These are phyloP conservation scores for Beauveria caledonica DNA, from an alignment of 2,329 filamentous ascomycete species.

Conservation along the genomic window DNA sequence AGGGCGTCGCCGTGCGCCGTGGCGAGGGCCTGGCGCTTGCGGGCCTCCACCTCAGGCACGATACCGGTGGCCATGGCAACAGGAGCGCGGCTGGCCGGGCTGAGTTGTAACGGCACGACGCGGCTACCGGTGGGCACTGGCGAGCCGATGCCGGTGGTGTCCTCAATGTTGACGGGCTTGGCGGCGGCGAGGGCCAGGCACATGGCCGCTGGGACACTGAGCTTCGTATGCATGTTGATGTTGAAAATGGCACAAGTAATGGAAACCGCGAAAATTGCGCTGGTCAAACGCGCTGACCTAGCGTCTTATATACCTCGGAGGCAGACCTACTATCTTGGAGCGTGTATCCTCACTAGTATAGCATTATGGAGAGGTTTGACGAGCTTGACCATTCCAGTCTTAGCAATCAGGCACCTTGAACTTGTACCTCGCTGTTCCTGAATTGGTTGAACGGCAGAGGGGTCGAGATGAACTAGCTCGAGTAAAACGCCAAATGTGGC, in stretches of 20 bases:
- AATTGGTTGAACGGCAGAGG: too few relatives aligned
- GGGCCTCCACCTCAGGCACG: neutral
- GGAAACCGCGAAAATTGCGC: neutral
- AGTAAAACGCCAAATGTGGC: neutral
- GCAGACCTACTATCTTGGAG: too few relatives aligned
- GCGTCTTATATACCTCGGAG: neutral
- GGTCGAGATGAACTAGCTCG: neutral
- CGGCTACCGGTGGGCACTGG: neutral
- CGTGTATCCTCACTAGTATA: too few relatives aligned
- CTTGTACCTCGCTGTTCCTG: too few relatives aligned
- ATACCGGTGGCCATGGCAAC: neutral
- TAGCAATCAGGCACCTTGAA: too few relatives aligned
- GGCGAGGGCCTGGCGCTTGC: neutral
- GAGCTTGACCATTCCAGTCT: too few relatives aligned
- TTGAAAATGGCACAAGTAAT: neutral
- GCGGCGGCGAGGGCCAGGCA: neutral
- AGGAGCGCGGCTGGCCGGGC: neutral
- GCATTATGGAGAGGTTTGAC: too few relatives aligned
- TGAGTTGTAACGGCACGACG: neutral
- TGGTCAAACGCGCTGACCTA: neutral
- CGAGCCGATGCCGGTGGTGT: neutral
- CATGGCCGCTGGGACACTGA: neutral
- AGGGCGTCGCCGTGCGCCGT: constrained; percentile 2
- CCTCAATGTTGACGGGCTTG: neutral
- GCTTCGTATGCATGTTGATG: neutral